Conservation (phyloP, 2,329 filamentous ascomycete species). For the Phialocephala sp. region DNA sequence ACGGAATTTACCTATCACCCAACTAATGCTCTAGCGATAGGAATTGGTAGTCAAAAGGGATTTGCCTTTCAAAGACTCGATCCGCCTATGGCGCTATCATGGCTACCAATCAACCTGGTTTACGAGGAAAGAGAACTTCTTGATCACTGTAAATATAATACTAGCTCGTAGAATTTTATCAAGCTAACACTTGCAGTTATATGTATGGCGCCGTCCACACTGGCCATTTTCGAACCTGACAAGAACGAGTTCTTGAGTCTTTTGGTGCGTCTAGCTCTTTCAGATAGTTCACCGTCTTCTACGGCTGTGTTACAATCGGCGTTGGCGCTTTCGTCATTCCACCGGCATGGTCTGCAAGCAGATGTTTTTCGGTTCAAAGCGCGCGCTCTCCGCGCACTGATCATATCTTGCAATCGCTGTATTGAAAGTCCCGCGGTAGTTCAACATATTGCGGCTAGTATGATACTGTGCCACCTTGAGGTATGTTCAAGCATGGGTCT, state of each 20-base stretch:
- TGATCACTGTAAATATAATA: constrained; percentile 32
- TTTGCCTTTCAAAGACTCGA: constrained; percentile 30
- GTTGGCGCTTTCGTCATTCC: constrained; percentile 35
- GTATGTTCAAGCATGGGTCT: constrained; percentile 29
- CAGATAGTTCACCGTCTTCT: constrained; percentile 33
- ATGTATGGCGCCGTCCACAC: constrained; percentile 29
- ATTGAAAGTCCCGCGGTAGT: constrained; percentile 29
- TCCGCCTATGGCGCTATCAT: constrained; percentile 31
- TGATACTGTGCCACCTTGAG: constrained; percentile 37
- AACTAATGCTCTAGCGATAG: constrained; percentile 32
- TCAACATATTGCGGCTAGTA: constrained; percentile 35
- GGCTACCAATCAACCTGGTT: constrained; percentile 31
- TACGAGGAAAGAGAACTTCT: constrained; percentile 33
- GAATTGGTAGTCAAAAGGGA: constrained; percentile 28
- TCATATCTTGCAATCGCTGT: constrained; percentile 29
- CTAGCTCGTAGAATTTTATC: constrained; percentile 20
- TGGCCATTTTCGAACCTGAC: constrained; percentile 34
- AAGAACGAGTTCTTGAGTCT: constrained; percentile 34
- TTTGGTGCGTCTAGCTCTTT: constrained; percentile 33
- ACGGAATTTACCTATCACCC: constrained; percentile 26
- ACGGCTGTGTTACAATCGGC: constrained; percentile 34
- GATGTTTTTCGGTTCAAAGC: constrained; percentile 32
- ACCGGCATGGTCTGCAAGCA: constrained; percentile 34
- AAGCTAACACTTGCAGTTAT: constrained; percentile 33
- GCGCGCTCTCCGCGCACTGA: constrained; percentile 32